Percentiles rank a stretch among this genome's conserved stretches.
These are phyloP conservation scores for Carex arenaria DNA, from an alignment of 202 grass and related monocot species.

Conservation along the genomic window DNA sequence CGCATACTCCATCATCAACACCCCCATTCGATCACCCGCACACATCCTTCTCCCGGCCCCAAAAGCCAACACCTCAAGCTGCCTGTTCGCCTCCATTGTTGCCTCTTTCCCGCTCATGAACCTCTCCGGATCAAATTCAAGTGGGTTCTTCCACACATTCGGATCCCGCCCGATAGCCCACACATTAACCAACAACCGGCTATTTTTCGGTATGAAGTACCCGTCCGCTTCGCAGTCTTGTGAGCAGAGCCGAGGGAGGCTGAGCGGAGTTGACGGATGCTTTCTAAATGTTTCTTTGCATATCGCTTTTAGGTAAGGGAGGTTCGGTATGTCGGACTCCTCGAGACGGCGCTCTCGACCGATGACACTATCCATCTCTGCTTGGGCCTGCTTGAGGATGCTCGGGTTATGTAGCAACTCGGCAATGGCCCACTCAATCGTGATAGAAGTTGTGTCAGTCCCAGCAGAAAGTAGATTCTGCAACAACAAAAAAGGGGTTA, in stretches of 20 bases:
- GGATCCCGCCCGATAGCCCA: slow-evolving; percentile 35
- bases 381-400: slow-evolving; percentile 21
- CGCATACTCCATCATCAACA: slow-evolving; percentile 20
- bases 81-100: slow-evolving; percentile 5
- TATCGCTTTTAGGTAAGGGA: slow-evolving; percentile 30
- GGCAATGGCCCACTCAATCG: slow-evolving; percentile 30
- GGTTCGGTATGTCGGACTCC: slow-evolving; percentile 25
- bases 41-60: slow-evolving; percentile 45
- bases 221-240: slow-evolving; percentile 12
- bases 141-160: slow-evolving; percentile 14
- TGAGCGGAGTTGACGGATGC: slow-evolving; percentile 32
- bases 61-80: slow-evolving; percentile 37
- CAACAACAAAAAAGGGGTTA: neutral
- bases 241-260: slow-evolving; percentile 17
- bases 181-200: slow-evolving; percentile 21
- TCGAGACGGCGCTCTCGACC: slow-evolving; percentile 17
- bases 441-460: slow-evolving; percentile 18
- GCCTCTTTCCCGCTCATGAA: neutral
- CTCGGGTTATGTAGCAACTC: slow-evolving; percentile 23
- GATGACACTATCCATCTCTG: slow-evolving; percentile 17
- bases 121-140: slow-evolving; percentile 24
- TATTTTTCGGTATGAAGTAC: slow-evolving; percentile 22
- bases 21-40: slow-evolving; percentile 29
- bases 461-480: slow-evolving; percentile 28
- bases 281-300: slow-evolving; percentile 34